These are phyloP conservation scores for Sclerotinia trifoliorum DNA, from an alignment of 2,329 filamentous ascomycete species.

Conservation along the genomic window DNA sequence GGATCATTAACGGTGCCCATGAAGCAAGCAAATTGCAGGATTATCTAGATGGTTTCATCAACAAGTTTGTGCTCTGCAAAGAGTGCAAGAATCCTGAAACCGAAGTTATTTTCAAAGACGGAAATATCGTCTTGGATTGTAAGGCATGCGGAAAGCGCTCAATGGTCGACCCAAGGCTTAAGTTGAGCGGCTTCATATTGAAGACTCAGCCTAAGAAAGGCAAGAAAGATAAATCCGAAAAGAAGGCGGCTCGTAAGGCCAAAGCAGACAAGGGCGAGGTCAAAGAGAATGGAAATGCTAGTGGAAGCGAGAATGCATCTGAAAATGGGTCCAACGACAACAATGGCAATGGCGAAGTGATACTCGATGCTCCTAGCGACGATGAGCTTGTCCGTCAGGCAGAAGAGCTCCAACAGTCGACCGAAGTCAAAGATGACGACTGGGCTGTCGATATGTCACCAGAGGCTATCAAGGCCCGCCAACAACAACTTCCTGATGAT, in stretches of 20 bases:
- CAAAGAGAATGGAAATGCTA: conserved; percentile 54
- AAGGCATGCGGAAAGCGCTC: conserved; percentile 96
- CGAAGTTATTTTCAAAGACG: conserved; percentile 91
- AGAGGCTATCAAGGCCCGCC: conserved; percentile 90
- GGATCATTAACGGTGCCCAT: conserved; percentile 99
- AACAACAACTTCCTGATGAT: conserved; percentile 88
- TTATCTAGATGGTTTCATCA: conserved; percentile 96
- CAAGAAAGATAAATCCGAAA: conserved; percentile 94
- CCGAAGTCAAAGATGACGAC: conserved; percentile 76
- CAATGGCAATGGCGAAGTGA: conserved; percentile 47
- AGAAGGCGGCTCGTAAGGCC: conserved; percentile 85
- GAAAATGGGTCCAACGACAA: conserved; percentile 53
- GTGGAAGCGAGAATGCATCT: conserved; percentile 65
- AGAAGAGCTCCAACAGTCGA: conserved; percentile 66
- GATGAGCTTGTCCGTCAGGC: conserved; percentile 84
- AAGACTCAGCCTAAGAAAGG: conserved; percentile 97
- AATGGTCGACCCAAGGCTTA: conserved; percentile 87
- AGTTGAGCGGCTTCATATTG: conserved; percentile 94
- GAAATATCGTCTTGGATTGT: conserved; percentile 89
- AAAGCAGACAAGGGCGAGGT: conserved; percentile 47
- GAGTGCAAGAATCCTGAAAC: conserved; percentile 99
- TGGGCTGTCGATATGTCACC: conserved; percentile 98
- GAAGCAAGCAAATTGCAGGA: conserved; percentile 95
- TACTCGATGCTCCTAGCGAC: conserved; percentile 74
- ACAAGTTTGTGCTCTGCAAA: conserved; percentile 98